Conservation (phyloP, 176 grass and related monocot genomes). For the Carex scoparia region DNA sequence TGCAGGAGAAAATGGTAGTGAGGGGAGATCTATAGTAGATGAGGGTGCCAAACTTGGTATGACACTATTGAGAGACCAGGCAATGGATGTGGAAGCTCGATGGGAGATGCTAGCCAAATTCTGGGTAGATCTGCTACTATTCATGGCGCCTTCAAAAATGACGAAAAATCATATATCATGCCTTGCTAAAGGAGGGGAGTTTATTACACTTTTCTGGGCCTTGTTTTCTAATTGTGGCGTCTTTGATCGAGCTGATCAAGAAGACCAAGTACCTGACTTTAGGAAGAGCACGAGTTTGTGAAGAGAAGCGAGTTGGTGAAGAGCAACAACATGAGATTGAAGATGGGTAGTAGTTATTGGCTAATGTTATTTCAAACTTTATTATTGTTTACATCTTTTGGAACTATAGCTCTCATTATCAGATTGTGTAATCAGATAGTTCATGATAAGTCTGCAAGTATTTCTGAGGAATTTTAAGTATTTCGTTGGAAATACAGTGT, state of each 20-base stretch:
- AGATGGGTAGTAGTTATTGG: neutral
- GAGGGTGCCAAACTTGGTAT: too few species aligned
- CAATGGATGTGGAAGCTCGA: too few species aligned
- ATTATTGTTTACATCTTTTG: neutral
- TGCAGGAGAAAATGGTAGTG: too few species aligned
- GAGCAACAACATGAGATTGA: neutral
- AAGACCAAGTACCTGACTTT: neutral
- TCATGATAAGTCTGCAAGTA: too few species aligned
- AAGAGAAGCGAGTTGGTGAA: neutral
- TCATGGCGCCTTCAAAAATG: neutral
- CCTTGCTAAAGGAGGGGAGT: neutral
- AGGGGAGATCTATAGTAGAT: too few species aligned
- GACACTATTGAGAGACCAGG: too few species aligned
- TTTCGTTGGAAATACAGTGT: too few species aligned
- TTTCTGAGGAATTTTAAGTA: too few species aligned
- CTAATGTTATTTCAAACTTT: neutral
- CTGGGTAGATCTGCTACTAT: neutral
- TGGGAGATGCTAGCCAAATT: too few species aligned
- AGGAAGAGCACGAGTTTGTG: neutral
- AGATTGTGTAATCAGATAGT: too few species aligned
- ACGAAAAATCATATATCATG: neutral
- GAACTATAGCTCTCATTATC: too few species aligned
- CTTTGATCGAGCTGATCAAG: neutral
- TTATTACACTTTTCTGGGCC: conserved; percentile 1
- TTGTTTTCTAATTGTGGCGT: neutral